Base-by-base conservation (phyloP, 1,139 yeast genomes). In the Pichia sp. region DNA sequence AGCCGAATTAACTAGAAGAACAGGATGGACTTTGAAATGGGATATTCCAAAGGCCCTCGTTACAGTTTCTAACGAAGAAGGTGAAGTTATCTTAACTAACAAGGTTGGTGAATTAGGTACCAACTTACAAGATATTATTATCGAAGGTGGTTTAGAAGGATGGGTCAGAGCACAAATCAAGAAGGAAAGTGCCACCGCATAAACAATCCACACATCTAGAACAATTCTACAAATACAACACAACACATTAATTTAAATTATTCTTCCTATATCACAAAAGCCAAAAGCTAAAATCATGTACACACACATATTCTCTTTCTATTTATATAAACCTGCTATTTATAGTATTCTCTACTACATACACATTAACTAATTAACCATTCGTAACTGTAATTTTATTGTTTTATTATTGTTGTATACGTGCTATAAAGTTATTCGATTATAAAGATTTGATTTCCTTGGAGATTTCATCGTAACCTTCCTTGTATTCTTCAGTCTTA, bases 101-200 rank as follows among this genome's bases (percentile, higher is more conserved):
- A 86, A 85, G 68, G 98, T 93, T 42, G 98, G 98, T 52, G 98
- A 93, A 67, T 76, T 93, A 55, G 98, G 99, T 56, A 83, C 91
- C 51, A 91, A 91, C 67, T 76, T 93, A 65, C 99, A 93, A 71
- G 99, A 93, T 59, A 93, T 93, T 60, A 93, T 93, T 57, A 91
- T 93, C 58, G 85, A 90, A 67, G 99, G 99, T 42, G 99, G 99
- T 45, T 80, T 93, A 53, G 99, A 93, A 76, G 96, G 96, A 40
- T 93, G 99, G 99, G 98, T 93, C 53, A 85, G 80, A 69, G 77
- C 91, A 39, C 87, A 86, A 67, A 72, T 86, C 52, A 68, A 69
- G 58, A 62, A 60, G 46, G 59, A 60, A 46, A 32, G 41, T 36
- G 36, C 41, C 27, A 17, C 9, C 27, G 36, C 3, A 28, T 21